Evolutionary conservation across 116 monocot genomes (phyloP), one percentile per base, ranked within the genome.

Genomic region (Trichopus zeylanicus): DNA sequence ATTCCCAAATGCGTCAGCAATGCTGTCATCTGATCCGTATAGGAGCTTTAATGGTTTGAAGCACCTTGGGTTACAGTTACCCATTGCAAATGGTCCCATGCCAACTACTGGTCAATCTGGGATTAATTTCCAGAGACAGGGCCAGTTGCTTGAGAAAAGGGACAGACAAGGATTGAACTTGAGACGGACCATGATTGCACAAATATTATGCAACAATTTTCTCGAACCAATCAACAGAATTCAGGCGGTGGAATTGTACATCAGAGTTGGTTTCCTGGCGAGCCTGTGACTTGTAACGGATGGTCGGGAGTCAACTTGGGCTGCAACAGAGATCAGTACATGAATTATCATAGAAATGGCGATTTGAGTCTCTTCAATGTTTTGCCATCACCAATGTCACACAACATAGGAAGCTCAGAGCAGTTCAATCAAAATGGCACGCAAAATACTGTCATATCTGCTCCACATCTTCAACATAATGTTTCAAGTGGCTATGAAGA

Each of bases 281-380:
- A 75, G 11, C 47, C 60, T 31, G 67, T 20, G 15, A 18, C 46
- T 26, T 46, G 63, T 67, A 52, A 35, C 54, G 69, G 31, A 68
- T 81, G 69, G 73, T 53, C 72, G n/a, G 70, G 66, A 37, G 55
- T 66, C 20, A 61, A 77, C 13, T 24, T 70, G 1, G 48, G 65
- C 26, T 68, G 7, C 11, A 46, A 27, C 23, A 25, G 39, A 25
- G 20, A 25, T 48, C 63, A 64, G 29, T 32, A 60, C 42, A 26
- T 68, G 55, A 65, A 53, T 16, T 29, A 39, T 32, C 39, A 52
- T 28, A 25, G 60, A 23, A 72, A 29, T 55, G 31, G 71, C 19
- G 76, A 90, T 63, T 78, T 78, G 21, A 78, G 78, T 59, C 81
- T 82, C 46, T 81, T 74, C 38, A 63, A 74, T 67, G 82, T 79